Evolutionary conservation across 176 grass and related monocot genomes (phyloP).

Genomic region (Echinochloa phyllopogon): DNA sequence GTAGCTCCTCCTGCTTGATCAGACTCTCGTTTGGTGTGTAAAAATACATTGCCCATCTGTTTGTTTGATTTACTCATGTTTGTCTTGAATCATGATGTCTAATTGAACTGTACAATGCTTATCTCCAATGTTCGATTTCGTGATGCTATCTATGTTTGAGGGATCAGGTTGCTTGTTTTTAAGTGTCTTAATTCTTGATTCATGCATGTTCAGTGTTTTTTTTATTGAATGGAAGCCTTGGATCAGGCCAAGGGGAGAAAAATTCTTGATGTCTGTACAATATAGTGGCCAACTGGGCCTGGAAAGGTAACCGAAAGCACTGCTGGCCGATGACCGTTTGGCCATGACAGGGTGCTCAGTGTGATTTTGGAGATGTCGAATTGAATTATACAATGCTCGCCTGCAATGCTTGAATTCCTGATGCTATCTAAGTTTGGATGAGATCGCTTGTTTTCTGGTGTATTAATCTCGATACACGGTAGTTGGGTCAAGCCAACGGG

Average conservation of each 20-base stretch:
- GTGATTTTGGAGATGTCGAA: neutral
- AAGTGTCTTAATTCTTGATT: neutral
- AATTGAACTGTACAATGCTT: neutral
- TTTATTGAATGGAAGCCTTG: neutral
- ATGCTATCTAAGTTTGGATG: no score
- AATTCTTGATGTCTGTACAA: neutral
- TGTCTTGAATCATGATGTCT: neutral
- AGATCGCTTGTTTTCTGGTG: no score
- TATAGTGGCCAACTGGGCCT: neutral
- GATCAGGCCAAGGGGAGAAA: neutral
- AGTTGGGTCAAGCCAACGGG: neutral
- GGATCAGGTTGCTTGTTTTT: neutral
- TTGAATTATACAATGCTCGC: no score
- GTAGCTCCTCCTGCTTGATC: conserved; percentile 7
- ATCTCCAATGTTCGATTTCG: neutral
- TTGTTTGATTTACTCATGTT: neutral
- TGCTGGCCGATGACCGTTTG: neutral
- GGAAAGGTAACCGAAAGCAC: neutral
- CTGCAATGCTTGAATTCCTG: no score
- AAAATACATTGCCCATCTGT: neutral
- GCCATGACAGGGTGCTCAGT: neutral
- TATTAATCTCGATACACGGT: no score
- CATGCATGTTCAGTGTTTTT: neutral
- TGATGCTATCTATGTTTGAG: neutral
- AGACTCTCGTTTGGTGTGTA: neutral